Evolutionary conservation across 257 asterid species (phyloP), one percentile per base, ranked within the genome.

Genomic region (Solanum clarkiae): DNA sequence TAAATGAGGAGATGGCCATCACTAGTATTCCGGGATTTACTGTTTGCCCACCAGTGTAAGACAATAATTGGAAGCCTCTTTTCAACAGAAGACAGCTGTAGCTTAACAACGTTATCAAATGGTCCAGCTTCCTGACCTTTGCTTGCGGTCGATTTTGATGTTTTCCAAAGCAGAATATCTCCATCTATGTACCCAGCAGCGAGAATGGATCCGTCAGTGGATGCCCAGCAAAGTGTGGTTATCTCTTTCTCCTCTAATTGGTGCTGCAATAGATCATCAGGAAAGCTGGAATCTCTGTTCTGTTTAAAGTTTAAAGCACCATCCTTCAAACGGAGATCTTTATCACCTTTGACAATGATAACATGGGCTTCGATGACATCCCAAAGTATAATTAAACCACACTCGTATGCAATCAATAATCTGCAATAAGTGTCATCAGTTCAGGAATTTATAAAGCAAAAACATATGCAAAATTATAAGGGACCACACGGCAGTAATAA

Each of bases 161-260:
- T 91, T 88, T 91, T 91, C 99, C 98, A 96, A 81, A 96, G 91
- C 59, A 96, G 84, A 88, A 96, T 94, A 91, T 96, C 98, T 56
- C 99, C 99, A 80, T 96, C 98, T 63, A 91, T 88, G 86, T 96
- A 93, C 85, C 99, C 99, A 83, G 88, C 95, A 74, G 98, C 97
- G 86, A 94, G 95, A 89, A 93, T 85, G 69, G 96, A 91, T 80
- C 98, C 99, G 89, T 93, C 97, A 77, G 87, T 56, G 84, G 98
- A 94, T 77, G 92, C 98, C 98, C 98, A 96, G 88, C 98, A 96
- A 91, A 96, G 92, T 84, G 99, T 92, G 79, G 91, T 93, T 84
- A 94, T 96, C 90, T 93, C 98, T 87, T 96, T 96, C 83, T 91
- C 98, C 88, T 92, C 98, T 63, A 88, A 84, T 83, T 93, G 90